phyloP scores from a whole-genome alignment of 2,329 filamentous ascomycete species.

The Fonsecaea monophora region DNA sequence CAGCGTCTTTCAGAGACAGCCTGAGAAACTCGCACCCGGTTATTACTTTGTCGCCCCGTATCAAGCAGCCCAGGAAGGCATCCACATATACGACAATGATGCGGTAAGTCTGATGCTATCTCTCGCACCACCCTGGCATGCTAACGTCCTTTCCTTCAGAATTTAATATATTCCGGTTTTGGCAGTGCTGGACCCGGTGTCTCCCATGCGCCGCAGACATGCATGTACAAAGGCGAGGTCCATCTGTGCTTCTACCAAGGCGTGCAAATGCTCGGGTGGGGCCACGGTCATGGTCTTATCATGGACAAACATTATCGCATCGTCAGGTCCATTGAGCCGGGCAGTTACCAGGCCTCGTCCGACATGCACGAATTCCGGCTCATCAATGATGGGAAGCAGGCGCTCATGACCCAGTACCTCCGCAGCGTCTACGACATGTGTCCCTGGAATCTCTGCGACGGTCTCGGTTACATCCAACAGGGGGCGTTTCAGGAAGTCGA shows the following conservation, averaged over 20 bases:
- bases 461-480: constrained; percentile 60
- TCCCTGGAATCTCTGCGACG: constrained; percentile 48
- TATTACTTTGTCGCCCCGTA: constrained; percentile 61
- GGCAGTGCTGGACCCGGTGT: constrained; percentile 58
- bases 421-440: constrained; percentile 57
- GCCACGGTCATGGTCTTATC: constrained; percentile 60
- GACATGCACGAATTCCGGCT: constrained; percentile 63
- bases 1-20: constrained; percentile 42
- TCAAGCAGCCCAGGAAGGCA: constrained; percentile 56
- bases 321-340: constrained; percentile 55
- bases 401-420: constrained; percentile 52
- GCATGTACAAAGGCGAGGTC: constrained; percentile 55
- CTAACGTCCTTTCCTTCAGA: constrained; percentile 40
- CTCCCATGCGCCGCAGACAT: constrained; percentile 57
- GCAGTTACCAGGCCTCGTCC: constrained; percentile 43
- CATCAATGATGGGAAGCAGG: constrained; percentile 53
- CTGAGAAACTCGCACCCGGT: constrained; percentile 51
- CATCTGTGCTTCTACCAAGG: constrained; percentile 63
- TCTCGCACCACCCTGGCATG: not conserved
- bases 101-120: constrained; percentile 46
- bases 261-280: constrained; percentile 59
- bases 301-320: constrained; percentile 59
- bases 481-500: constrained; percentile 62
- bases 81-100: constrained; percentile 60
- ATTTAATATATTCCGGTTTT: constrained; percentile 60